Conservation (phyloP, 176 grass and related monocot genomes). For the Dactylis glomerata region DNA sequence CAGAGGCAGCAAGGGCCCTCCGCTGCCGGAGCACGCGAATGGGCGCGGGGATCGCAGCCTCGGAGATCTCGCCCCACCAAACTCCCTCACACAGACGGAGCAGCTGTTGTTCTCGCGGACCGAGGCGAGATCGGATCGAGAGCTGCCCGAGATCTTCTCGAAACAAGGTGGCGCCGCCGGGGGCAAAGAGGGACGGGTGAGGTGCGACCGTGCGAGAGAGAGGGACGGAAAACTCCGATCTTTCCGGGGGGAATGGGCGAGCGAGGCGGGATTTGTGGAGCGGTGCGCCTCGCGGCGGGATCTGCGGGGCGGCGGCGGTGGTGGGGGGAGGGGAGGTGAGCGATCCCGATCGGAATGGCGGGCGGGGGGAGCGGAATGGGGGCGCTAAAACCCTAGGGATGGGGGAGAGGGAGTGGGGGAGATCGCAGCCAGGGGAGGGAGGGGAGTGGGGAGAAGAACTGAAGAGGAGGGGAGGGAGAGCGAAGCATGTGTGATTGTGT, state of each 20-base stretch:
- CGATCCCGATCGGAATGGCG: constrained; percentile 43
- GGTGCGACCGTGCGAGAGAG: too few species aligned
- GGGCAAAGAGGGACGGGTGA: neutral
- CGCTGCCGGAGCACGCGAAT: neutral
- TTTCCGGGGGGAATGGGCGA: neutral
- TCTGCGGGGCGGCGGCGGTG: constrained; percentile 20
- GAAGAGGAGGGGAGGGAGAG: constrained; percentile 9
- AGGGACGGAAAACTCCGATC: neutral
- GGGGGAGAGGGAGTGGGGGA: neutral
- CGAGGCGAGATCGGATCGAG: constrained; percentile 46
- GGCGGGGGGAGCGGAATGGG: constrained; percentile 1
- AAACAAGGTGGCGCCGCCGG: neutral
- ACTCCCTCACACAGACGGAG: neutral
- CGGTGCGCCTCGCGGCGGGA: constrained; percentile 9
- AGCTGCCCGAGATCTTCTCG: neutral
- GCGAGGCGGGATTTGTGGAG: constrained; percentile 12
- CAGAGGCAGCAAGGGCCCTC: too few species aligned
- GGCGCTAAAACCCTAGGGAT: constrained; percentile 49
- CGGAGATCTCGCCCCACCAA: constrained; percentile 23
- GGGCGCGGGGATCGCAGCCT: neutral
- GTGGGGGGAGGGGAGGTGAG: neutral
- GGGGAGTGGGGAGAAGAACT: constrained; percentile 9
- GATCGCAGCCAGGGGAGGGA: constrained; percentile 17
- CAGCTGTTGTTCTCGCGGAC: neutral
- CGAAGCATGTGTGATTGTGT: constrained; percentile 26